Percentiles rank a stretch among this genome's conserved stretches.
These are phyloP conservation scores for Thermothelomyces thermophilus DNA, from an alignment of 2,329 filamentous ascomycete species.

Conservation along the genomic window DNA sequence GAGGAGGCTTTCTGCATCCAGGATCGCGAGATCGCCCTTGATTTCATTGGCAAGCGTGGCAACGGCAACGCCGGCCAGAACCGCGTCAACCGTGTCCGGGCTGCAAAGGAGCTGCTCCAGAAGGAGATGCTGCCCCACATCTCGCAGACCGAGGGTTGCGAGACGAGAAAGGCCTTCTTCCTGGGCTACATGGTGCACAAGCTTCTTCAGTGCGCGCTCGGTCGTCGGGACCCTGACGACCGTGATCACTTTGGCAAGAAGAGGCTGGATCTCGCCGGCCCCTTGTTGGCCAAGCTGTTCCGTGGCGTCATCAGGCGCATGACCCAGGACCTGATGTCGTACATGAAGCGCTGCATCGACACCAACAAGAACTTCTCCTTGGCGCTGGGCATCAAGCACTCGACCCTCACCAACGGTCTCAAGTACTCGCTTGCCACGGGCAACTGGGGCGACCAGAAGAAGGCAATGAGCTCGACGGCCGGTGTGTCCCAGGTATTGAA, in stretches of 20 bases:
- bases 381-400: conserved; percentile 82
- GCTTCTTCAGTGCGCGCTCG: conserved; percentile 85
- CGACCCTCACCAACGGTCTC: conserved; percentile 84
- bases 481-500: conserved; percentile 98
- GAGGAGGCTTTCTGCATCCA: conserved; percentile 96
- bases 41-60: conserved; percentile 92
- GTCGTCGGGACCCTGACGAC: conserved; percentile 89
- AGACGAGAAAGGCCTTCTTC: conserved; percentile 96
- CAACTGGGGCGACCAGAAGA: conserved; percentile 99
- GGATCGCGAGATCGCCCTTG: conserved; percentile 86
- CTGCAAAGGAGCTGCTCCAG: conserved; percentile 89
- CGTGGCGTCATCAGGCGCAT: conserved; percentile 85
- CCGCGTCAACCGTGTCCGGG: conserved; percentile 81
- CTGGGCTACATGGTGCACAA: conserved; percentile 98
- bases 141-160: conserved; percentile 87
- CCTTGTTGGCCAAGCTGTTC: conserved; percentile 93
- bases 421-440: conserved; percentile 97
- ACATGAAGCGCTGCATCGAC: conserved; percentile 89
- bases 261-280: conserved; percentile 88
- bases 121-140: conserved; percentile 97
- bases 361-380: conserved; percentile 83
- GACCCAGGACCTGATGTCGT: conserved; percentile 83
- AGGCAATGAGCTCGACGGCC: conserved; percentile 87
- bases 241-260: conserved; percentile 99
- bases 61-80: conserved; percentile 63